Evolutionary conservation across 345 rosid genomes (phyloP), one percentile per base, ranked within the genome.

Genomic region (Citrus hindsii): DNA sequence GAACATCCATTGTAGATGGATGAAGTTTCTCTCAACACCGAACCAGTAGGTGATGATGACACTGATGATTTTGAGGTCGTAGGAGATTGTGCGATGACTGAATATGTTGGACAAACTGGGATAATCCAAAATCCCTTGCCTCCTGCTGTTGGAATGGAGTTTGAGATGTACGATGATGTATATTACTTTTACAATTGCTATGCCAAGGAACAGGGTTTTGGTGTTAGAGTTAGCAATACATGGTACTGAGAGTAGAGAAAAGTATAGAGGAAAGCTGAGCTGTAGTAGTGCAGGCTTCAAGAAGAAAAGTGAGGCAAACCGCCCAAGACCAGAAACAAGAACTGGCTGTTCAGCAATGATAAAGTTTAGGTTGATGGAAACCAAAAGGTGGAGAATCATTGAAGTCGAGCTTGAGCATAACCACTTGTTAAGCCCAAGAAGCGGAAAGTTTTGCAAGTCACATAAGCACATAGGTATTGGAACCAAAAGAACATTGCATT

Each of bases 311-410:
- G 91, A 88, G 77, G 91, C 91, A 40, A 86, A 86, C 62, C 80
- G 86, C 4, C 91, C 91, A n/a, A 88, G 91, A 80, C 91, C 91
- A 51, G 91, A 88, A 80, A 88, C 91, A 24, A 88, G 91, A 80
- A 86, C 91, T 1, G 91, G 89, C 2, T 88, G 91, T 81, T 89
- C 86, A 9, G 91, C 89, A 18, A 88, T 88, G 89, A 67, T 86
- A 67, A 86, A 86, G 78, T 84, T 88, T 75, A 85, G 91, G 80
- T 76, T 88, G 83, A 86, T 84, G 91, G 91, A 88, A 68, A 84
- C 69, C 79, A 80, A 66, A 79, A 84, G 89, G 82, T 88, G 91
- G 91, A 78, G 89, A 82, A 83, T 88, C 55, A 83, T 88, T 70
- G 91, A 88, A 73, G 89, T 80, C 33, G 89, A 88, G 80, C 83